These are phyloP conservation scores for Moniliella sp. DNA, from an alignment of 1,284 basidiomycete genomes.

Conservation along the genomic window DNA sequence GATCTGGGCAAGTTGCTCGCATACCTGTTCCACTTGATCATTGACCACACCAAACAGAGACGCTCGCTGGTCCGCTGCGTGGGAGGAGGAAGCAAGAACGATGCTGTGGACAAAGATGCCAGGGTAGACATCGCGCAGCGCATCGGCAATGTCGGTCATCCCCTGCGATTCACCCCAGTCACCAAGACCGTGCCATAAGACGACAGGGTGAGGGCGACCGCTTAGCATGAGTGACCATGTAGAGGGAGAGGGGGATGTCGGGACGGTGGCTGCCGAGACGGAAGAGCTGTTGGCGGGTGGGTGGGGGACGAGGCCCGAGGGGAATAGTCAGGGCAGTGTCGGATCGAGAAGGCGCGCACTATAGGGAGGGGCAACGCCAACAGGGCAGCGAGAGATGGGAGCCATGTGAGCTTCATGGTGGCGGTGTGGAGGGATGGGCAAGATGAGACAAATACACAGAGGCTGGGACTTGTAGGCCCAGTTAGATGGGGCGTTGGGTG, in stretches of 20 bases:
- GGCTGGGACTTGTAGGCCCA: too few relatives aligned
- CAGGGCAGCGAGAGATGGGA: not conserved
- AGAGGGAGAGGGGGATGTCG: too few relatives aligned
- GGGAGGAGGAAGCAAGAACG: constrained; percentile 42
- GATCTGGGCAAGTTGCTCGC: constrained; percentile 48
- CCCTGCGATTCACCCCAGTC: constrained; percentile 38
- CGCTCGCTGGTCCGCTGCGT: constrained; percentile 55
- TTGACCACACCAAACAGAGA: constrained; percentile 58
- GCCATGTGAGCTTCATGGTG: not conserved
- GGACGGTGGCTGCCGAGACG: constrained; percentile 6
- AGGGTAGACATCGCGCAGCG: constrained; percentile 51
- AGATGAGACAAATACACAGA: not conserved
- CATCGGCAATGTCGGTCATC: constrained; percentile 45
- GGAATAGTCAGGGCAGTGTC: constrained; percentile 1
- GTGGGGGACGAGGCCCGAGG: constrained; percentile 3
- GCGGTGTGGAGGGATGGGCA: not conserved
- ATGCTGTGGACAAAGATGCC: constrained; percentile 70
- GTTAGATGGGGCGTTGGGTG: too few relatives aligned
- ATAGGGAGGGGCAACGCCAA: not conserved
- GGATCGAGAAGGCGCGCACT: not conserved
- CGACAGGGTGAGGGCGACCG: constrained; percentile 44
- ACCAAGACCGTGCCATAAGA: constrained; percentile 87
- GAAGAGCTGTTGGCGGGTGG: constrained; percentile 5
- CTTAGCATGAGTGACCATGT: too few relatives aligned
- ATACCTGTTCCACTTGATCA: constrained; percentile 47